Evolutionary conservation across 164 flowering plant species (phyloP), one percentile per base, ranked within the genome.

Genomic region (Tinospora cordifolia): DNA sequence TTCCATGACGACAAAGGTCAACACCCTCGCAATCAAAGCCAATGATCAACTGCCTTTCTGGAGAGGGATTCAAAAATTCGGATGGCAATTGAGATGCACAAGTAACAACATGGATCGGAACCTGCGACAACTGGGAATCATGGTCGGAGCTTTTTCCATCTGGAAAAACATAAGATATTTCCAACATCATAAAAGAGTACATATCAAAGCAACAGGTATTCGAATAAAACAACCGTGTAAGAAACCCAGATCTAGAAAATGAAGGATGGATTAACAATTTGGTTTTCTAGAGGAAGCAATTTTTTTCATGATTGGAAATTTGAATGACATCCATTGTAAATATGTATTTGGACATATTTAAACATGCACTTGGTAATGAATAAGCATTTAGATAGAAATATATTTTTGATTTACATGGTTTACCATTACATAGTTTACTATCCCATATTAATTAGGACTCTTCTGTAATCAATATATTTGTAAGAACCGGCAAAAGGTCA

Each of bases 21-120:
- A 85, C 96, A 76, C 98, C 98, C 82, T 92, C 96, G 75, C 96
- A 90, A 70, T 92, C 98, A 79, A 92, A 86, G 44, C 98, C 98
- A 80, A 92, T 79, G 30, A 89, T 83, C 76, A 90, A 68, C 70
- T 83, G 77, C 73, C 71, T 87, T 60, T 84, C 88, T 62, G 80
- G 69, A 38, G 90, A 88, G 54, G 98, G 98, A 46, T 87, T 79
- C 74, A 90, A 74, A 74, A 92, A 90, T 25, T 86, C 96, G 67
- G 71, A 13, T 17, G 98, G 98, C 60, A 90, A 95, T 76, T 92
- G 89, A 76, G 90, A 85, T 66, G 88, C 83, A 69, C 81, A 63
- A 41, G 93, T 90, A 69, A 92, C 93, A 67, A 89, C 78, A 75
- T 81, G 79, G 58, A 87, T 76, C 1, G 92, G 94, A 76, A 84